Evolutionary conservation across 2,329 filamentous ascomycete genomes (phyloP), one percentile per base, ranked within the genome.

Genomic region (Teratosphaeria epicoccoides): DNA sequence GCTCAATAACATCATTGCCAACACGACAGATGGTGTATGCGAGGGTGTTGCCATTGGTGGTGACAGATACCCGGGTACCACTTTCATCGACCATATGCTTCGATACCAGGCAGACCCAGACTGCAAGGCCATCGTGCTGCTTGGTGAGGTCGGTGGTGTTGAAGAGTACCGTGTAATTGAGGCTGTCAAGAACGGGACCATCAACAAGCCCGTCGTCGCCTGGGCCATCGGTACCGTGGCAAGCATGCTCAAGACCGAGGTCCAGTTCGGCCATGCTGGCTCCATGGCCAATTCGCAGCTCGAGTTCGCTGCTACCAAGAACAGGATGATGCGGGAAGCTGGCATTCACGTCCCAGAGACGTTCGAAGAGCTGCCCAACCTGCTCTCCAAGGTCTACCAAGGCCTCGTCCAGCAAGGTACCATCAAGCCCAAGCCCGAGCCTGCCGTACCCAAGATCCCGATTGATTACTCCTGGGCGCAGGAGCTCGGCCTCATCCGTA

Each of bases 151-250:
- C 61, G 93, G 93, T 82, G 93, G 93, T 82, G 90, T 97, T 56
- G 93, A 98, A 76, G 93, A 98, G 76, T 98, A 98, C 82, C 90
- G 95, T 75, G 93, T 98, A 63, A 96, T 98, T 63, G 91, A 98
- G 68, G 93, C 93, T 55, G 88, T 98, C 64, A 93, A 97, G 83
- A 80, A 86, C 61, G 93, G 93, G 66, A 74, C 81, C 69, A 95
- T 98, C 72, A 98, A 85, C 71, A 98, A 98, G 84, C 93, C 93
- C 66, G 93, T 98, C 67, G 90, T 98, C 56, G 93, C 93, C 43
- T 98, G 93, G 93, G 93, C 93, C 62, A 98, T 98, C 68, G 93
- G 93, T 79, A 98, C 93, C 65, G 96, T 94, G 73, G 93, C 93
- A 59, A 91, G 88, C 81, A 93, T 98, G 89, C 95, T 98, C 80